phyloP scores from a whole-genome alignment of 116 monocot genomes.

The Phalaenopsis hybrid region DNA sequence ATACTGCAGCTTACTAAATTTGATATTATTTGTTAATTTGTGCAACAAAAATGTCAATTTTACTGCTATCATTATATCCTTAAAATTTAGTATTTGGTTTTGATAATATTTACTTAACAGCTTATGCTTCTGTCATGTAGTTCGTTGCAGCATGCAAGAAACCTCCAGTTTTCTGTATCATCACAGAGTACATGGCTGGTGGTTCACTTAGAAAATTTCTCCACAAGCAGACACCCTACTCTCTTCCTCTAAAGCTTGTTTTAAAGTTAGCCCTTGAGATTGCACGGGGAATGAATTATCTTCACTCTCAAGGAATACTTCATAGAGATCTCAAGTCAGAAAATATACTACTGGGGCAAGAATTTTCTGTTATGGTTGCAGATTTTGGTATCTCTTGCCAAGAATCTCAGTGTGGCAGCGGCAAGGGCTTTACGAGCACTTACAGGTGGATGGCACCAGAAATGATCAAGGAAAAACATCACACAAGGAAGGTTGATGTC shows the following conservation, averaged over 20 bases:
- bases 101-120: neutral
- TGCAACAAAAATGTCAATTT: neutral
- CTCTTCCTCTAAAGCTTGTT: constrained; percentile 57
- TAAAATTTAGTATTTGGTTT: neutral
- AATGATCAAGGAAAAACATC: constrained; percentile 91
- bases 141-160: constrained; percentile 98
- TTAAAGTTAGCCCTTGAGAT: constrained; percentile 73
- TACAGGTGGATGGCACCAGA: constrained; percentile 99
- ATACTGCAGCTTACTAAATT: neutral
- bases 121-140: constrained; percentile 31
- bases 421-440: constrained; percentile 81
- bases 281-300: constrained; percentile 84
- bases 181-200: constrained; percentile 86
- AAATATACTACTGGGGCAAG: constrained; percentile 80
- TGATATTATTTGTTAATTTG: neutral
- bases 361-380: constrained; percentile 82
- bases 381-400: constrained; percentile 98
- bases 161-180: constrained; percentile 93
- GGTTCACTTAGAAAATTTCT: constrained; percentile 88
- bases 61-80: neutral
- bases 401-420: constrained; percentile 68
- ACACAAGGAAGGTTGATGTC: constrained; percentile 93
- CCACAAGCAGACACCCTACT: constrained; percentile 76
- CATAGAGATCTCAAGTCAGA: constrained; percentile 95
- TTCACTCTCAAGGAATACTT: constrained; percentile 86